These are phyloP conservation scores for Lathyrus oleraceus DNA, from an alignment of 306 rosid genomes.

Conservation along the genomic window DNA sequence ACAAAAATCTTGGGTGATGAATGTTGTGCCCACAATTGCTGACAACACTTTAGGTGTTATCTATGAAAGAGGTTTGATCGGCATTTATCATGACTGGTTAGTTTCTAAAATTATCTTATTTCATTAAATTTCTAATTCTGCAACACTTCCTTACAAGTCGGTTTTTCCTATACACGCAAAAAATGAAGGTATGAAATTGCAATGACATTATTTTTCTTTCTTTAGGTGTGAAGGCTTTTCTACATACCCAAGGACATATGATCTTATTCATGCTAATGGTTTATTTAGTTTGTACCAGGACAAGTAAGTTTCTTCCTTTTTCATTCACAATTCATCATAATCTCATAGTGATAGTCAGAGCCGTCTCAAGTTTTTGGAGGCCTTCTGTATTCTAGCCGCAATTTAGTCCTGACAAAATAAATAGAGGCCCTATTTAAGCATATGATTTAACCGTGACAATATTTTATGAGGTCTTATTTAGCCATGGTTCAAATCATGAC, in stretches of 20 bases:
- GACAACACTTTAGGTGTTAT: slow-evolving; percentile 79
- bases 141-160: not conserved
- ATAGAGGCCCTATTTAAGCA: too few species aligned
- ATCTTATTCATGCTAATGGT: slow-evolving; percentile 79
- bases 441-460: too few species aligned
- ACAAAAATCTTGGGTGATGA: slow-evolving; percentile 90
- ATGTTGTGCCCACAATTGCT: slow-evolving; percentile 82
- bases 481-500: too few species aligned
- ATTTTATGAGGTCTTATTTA: too few species aligned
- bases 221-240: slow-evolving; percentile 99
- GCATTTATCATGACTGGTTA: slow-evolving; percentile 97
- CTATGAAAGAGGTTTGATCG: slow-evolving; percentile 92
- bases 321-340: slow-evolving; percentile 4
- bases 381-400: too few species aligned
- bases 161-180: not conserved
- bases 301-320: slow-evolving; percentile 58
- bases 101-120: slow-evolving; percentile 32
- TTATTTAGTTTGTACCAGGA: slow-evolving; percentile 76
- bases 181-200: not conserved
- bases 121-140: not conserved
- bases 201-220: slow-evolving; percentile 34
- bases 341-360: too few species aligned
- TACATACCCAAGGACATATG: slow-evolving; percentile 96
- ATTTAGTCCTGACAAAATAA: too few species aligned
- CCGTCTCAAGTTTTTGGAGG: too few species aligned